Evolutionary conservation across 1,284 basidiomycete genomes (phyloP).

Genomic region (Schizopora paradoxa): DNA sequence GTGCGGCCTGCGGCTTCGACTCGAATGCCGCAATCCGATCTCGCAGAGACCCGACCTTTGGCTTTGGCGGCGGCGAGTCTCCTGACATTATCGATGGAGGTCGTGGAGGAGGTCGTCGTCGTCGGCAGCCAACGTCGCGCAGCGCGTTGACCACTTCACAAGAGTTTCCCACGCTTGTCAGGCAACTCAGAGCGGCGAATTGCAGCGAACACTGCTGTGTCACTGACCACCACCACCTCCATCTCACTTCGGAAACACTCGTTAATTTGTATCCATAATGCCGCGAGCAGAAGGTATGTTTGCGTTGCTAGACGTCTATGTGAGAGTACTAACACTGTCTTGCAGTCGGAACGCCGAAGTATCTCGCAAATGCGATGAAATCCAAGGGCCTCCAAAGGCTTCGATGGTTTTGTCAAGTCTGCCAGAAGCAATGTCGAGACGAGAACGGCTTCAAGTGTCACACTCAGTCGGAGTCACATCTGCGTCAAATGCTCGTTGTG

Average conservation of each 20-base stretch:
- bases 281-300: conserved; percentile 70
- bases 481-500: conserved; percentile 94
- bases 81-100: conserved; percentile 38
- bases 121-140: background rate
- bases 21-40: conserved; percentile 83
- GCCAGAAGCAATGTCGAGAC: conserved; percentile 93
- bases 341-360: conserved; percentile 84
- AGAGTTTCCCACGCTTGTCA: background rate
- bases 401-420: conserved; percentile 95
- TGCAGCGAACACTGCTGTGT: background rate
- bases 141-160: background rate
- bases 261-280: conserved; percentile 42
- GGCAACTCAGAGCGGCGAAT: background rate
- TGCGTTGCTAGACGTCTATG: background rate
- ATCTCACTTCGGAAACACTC: background rate
- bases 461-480: conserved; percentile 79
- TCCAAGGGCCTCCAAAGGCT: conserved; percentile 90
- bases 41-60: conserved; percentile 68
- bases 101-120: background rate
- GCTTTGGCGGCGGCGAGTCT: conserved; percentile 39
- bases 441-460: conserved; percentile 98
- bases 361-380: conserved; percentile 93
- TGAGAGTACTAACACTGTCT: conserved; percentile 5
- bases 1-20: conserved; percentile 42
- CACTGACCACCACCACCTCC: background rate